phyloP scores from a whole-genome alignment of 1,139 yeast species.

The Pneumocystis carinii region DNA sequence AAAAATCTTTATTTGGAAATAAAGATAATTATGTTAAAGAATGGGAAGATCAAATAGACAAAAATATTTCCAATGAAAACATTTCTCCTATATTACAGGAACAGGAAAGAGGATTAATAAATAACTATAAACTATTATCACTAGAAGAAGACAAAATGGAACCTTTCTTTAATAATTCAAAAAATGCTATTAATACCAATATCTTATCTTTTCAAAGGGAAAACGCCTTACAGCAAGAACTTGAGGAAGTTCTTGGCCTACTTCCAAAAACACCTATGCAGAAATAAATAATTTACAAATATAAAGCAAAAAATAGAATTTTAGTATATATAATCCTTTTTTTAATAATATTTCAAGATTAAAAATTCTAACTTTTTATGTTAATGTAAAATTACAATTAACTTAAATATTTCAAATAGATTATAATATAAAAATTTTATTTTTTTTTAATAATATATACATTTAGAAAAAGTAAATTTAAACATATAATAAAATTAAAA shows the following conservation, averaged over 20 bases:
- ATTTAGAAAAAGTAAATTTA: background rate
- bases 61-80: background rate
- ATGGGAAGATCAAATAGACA: background rate
- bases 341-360: background rate
- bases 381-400: no score
- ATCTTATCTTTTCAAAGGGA: background rate
- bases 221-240: background rate
- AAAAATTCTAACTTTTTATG: no score
- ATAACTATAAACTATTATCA: background rate
- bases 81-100: background rate
- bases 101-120: background rate
- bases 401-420: no score
- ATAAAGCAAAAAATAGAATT: background rate
- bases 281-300: background rate
- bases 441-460: background rate
- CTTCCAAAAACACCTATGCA: background rate
- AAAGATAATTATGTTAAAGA: background rate
- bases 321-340: background rate
- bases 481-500: no score
- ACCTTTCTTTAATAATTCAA: background rate
- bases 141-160: background rate
- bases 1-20: background rate
- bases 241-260: background rate
- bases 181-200: background rate
- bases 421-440: no score